Evolutionary conservation across 306 rosid species (phyloP), one percentile per base, ranked within the genome.

Genomic region (Spatholobus suberectus): DNA sequence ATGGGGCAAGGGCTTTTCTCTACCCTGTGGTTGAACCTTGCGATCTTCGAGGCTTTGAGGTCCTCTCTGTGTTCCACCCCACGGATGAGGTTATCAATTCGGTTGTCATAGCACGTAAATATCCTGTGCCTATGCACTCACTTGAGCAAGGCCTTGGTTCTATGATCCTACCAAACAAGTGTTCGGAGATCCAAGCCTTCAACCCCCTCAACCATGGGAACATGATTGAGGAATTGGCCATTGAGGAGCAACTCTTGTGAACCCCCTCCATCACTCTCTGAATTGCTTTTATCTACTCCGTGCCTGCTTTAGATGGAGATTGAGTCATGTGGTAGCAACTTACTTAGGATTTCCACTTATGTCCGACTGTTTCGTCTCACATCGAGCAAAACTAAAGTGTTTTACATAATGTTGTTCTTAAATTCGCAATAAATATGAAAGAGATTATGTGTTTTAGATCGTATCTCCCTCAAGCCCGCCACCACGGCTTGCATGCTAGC

Each of bases 1-100:
- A 94, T 15, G 99, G 98, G 8, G 94, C 96, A n/a, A 78, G 97
- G 34, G 97, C 92, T 70, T 94, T 96, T 82, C 91, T 96, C 4
- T 96, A 96, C 59, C 99, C 99, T 0, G 94, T 94, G 32, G 80
- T 96, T 68, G 98, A 96, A 0, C 76, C 96, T 29, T 63, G 85
- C 5, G 92, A 94, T 63, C 89, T 93, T 58, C 46, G 37, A 37
- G 97, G 97, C 73, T 96, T 96, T 76, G 94, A 94, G 81, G 88
- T 93, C 0, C 92, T 96, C 44, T 77, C 94, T 5, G 89, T 96
- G 32, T 94, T 90, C 37, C 99, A 96, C 65, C 99, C 98, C 1
- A 87, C 82, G 0, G 96, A 94, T 52, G 99, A 96, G 61, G 94
- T 96, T 24, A 86, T 93, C 21, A 96, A 96, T 67, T 96, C 99